Percentiles rank a stretch among this genome's conserved stretches.
Conservation (phyloP, 495 filamentous ascomycete species). For the Tirmania nivea region DNA sequence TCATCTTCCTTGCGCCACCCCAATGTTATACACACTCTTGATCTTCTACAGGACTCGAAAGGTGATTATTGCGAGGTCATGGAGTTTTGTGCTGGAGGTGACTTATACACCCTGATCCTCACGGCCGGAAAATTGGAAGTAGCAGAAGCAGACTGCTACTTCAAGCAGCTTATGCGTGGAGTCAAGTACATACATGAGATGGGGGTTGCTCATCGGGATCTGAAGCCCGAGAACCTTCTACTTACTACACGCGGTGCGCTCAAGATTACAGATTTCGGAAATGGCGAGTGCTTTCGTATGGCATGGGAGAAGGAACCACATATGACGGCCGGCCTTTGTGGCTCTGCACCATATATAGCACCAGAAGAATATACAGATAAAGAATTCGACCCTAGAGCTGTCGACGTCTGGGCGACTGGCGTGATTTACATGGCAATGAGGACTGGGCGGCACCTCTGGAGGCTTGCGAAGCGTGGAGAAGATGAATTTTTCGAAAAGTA, state of each 20-base stretch:
- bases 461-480: conserved; percentile 82
- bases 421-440: conserved; percentile 99
- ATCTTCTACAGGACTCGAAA: conserved; percentile 85
- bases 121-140: conserved; percentile 86
- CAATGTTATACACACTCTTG: conserved; percentile 95
- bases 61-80: conserved; percentile 99
- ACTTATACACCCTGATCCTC: conserved; percentile 86
- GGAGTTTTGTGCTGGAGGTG: conserved; percentile 95
- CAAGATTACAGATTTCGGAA: conserved; percentile 98
- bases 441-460: conserved; percentile 87
- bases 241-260: conserved; percentile 82
- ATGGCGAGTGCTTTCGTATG: conserved; percentile 99
- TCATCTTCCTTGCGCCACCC: conserved; percentile 89
- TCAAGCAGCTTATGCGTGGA: conserved; percentile 98
- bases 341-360: conserved; percentile 90
- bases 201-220: conserved; percentile 91
- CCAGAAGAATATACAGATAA: conserved; percentile 88
- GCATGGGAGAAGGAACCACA: conserved; percentile 96
- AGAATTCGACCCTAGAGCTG: conserved; percentile 90
- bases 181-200: conserved; percentile 99
- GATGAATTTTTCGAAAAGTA: conserved; percentile 95
- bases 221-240: conserved; percentile 94
- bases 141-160: conserved; percentile 87
- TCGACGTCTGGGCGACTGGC: conserved; percentile 93
- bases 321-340: conserved; percentile 92